Evolutionary conservation across 208 protist species (phyloP).

Genomic region (Trypanosoma cruzi): DNA sequence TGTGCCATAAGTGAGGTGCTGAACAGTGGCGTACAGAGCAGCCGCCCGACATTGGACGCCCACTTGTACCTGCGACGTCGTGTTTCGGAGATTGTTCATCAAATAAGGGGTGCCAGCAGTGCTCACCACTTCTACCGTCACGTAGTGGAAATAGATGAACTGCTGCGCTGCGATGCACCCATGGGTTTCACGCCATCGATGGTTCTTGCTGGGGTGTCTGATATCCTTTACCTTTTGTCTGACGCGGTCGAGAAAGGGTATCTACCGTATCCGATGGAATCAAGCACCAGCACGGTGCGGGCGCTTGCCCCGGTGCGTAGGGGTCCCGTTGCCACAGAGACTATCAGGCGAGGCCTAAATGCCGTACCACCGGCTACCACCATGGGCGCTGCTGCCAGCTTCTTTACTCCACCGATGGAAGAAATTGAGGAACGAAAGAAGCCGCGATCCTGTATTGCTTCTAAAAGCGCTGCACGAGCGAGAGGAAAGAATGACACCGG

Average conservation of each 20-base stretch:
- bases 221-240: slow-evolving; percentile 31
- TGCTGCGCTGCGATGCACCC: slow-evolving; percentile 52
- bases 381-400: too few species aligned
- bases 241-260: slow-evolving; percentile 29
- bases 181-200: slow-evolving; percentile 65
- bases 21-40: background rate
- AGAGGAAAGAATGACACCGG: background rate
- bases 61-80: slow-evolving; percentile 30
- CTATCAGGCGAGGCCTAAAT: background rate
- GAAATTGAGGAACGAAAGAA: background rate
- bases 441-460: background rate
- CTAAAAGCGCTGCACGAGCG: background rate
- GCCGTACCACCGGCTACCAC: background rate
- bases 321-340: background rate
- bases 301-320: slow-evolving; percentile 22
- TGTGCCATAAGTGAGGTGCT: slow-evolving; percentile 15
- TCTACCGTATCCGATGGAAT: slow-evolving; percentile 8
- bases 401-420: background rate
- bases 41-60: slow-evolving; percentile 17
- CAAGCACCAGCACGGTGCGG: background rate
- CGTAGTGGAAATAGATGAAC: slow-evolving; percentile 48
- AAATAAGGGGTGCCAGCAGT: slow-evolving; percentile 35
- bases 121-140: slow-evolving; percentile 34
- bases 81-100: slow-evolving; percentile 32
- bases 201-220: slow-evolving; percentile 57